Percentiles rank a stretch among this genome's conserved stretches.
phyloP scores from a whole-genome alignment of 192 early-diverging fungal genomes.

The Pecoramyces ruminantium region DNA sequence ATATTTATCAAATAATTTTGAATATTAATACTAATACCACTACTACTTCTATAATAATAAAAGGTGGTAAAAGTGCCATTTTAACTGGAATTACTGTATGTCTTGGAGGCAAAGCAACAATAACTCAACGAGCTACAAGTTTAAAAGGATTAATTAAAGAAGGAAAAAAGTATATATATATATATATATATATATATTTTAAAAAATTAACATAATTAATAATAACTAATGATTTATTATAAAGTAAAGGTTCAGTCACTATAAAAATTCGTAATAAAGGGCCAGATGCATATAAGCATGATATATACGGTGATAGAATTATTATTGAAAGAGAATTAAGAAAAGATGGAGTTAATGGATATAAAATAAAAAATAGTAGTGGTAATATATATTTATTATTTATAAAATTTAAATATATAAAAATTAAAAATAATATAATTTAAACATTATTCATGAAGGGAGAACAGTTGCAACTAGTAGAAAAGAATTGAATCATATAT shows the following conservation, averaged over 20 bases:
- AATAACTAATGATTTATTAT: no score
- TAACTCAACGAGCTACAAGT: constrained; percentile 69
- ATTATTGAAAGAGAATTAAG: constrained; percentile 63
- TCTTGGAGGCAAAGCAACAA: constrained; percentile 75
- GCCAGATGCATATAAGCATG: constrained; percentile 60
- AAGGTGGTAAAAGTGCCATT: constrained; percentile 89
- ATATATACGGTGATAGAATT: constrained; percentile 64
- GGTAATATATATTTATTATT: constrained; percentile 12
- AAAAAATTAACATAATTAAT: no score
- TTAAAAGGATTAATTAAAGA: constrained; percentile 68
- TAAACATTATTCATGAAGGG: constrained; percentile 2
- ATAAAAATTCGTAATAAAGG: constrained; percentile 71
- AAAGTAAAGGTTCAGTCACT: constrained; percentile 40
- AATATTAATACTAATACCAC: no score
- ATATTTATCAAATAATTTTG: no score
- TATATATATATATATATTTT: no score
- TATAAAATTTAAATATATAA: no score
- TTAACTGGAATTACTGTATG: constrained; percentile 77
- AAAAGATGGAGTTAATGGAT: constrained; percentile 39
- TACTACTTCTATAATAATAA: background rate
- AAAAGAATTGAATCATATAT: constrained; percentile 66
- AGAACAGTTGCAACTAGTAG: constrained; percentile 54
- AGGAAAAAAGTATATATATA: constrained; percentile 39
- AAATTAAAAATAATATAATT: no score
- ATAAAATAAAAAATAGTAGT: constrained; percentile 58